Evolutionary conservation across 768 basidiomycete genomes (phyloP).

Genomic region (Fomitopsis serialis): DNA sequence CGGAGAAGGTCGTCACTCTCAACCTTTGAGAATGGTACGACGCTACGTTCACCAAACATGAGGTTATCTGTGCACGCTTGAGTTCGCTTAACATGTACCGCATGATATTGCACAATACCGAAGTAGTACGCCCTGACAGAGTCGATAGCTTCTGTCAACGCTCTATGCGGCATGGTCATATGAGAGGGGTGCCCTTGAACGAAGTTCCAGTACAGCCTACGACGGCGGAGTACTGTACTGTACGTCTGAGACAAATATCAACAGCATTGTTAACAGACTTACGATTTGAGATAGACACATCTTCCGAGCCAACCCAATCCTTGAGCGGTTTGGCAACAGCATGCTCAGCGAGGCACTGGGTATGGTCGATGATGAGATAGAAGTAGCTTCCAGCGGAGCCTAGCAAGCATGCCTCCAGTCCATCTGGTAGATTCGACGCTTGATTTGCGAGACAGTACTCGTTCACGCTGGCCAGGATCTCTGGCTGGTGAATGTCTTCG

Average conservation of each 20-base stretch:
- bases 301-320: not conserved
- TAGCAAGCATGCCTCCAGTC: conserved; percentile 40
- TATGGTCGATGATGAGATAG: conserved; percentile 42
- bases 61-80: conserved; percentile 40
- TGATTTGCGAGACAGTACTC: conserved; percentile 25
- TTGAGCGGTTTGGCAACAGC: not conserved
- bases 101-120: conserved; percentile 5
- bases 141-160: conserved; percentile 41
- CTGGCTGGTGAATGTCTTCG: conserved; percentile 42
- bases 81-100: conserved; percentile 1
- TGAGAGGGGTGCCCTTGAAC: conserved; percentile 46
- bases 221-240: conserved; percentile 35
- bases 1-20: conserved; percentile 47
- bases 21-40: conserved; percentile 46
- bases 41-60: conserved; percentile 36
- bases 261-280: not conserved
- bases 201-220: conserved; percentile 49
- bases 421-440: conserved; percentile 27
- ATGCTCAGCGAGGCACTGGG: conserved; percentile 42
- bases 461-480: conserved; percentile 25
- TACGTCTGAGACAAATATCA: not conserved
- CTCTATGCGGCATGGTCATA: conserved; percentile 34
- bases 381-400: conserved; percentile 24
- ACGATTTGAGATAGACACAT: conserved; percentile 17
- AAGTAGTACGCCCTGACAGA: conserved; percentile 48